Percentiles rank a stretch among this genome's conserved stretches.
Conservation (phyloP, 2,329 filamentous ascomycete genomes). For the Dactylellina parvicollis region DNA sequence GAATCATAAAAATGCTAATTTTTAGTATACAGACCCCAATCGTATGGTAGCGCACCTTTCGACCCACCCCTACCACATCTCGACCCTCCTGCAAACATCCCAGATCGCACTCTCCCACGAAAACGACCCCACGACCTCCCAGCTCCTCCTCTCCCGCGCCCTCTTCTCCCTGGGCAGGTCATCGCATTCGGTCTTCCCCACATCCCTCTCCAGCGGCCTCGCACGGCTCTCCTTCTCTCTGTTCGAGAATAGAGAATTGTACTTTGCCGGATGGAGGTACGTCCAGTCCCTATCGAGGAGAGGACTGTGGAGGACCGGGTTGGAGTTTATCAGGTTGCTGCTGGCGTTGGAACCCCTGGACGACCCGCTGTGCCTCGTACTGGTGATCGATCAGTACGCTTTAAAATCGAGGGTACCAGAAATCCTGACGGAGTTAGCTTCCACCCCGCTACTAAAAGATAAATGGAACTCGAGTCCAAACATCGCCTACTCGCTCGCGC, state of each 20-base stretch:
- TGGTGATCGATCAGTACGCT: constrained; percentile 84
- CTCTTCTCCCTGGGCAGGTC: constrained; percentile 93
- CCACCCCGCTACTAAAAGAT: constrained; percentile 65
- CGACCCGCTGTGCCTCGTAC: constrained; percentile 84
- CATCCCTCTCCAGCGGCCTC: constrained; percentile 77
- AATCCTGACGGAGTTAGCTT: constrained; percentile 77
- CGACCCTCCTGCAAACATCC: constrained; percentile 90
- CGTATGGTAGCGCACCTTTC: constrained; percentile 79
- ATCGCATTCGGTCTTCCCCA: constrained; percentile 81
- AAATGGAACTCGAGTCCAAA: constrained; percentile 71
- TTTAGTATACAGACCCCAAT: constrained; percentile 72
- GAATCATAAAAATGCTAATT: constrained; percentile 3
- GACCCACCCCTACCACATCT: constrained; percentile 86
- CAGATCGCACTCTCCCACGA: constrained; percentile 91
- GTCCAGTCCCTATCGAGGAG: constrained; percentile 85
- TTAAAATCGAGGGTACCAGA: constrained; percentile 80
- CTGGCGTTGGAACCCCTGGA: constrained; percentile 75
- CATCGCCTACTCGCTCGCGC: constrained; percentile 77
- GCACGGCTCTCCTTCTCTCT: constrained; percentile 82
- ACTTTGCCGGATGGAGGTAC: constrained; percentile 88
- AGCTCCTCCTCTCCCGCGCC: constrained; percentile 87
- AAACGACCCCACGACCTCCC: constrained; percentile 79
- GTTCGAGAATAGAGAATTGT: constrained; percentile 90
- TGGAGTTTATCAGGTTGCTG: constrained; percentile 91
- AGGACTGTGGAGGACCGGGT: constrained; percentile 90